Base-by-base conservation (phyloP, 208 protist species). In the Crithidia thermophila region DNA sequence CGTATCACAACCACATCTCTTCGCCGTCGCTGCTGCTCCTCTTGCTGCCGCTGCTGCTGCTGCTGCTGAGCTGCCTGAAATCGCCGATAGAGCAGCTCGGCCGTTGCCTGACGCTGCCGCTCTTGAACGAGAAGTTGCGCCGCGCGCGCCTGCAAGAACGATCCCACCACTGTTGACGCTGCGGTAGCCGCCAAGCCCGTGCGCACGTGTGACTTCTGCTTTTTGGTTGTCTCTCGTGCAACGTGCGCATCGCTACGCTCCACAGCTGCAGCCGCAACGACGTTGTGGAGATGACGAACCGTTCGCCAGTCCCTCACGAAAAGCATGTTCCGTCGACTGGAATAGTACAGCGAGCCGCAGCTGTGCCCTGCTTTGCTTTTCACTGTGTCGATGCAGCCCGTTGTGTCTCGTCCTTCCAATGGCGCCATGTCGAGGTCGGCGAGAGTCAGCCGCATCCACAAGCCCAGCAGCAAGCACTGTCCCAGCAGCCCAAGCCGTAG, bases 261-360 rank as follows among this genome's bases (percentile, higher is more conserved):
- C n/a, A n/a, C n/a, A n/a, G n/a, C n/a, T n/a, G n/a, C n/a, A n/a
- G n/a, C n/a, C n/a, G n/a, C 31, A 13, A 64, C 16, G 4, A 72
- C 57, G 30, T 31, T 5, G 9, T 39, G 47, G 3, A 72, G 56
- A 21, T 72, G 66, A 1, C 31, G 34, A 4, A 49, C 45, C 18
- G 66, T 72, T 2, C 20, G 34, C 66, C 66, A 72, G 47, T 72
- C 66, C 11, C 66, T 55, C 47, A 45, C 66, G 51, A 64, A 61
- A 20, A 72, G 37, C 36, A 72, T 51, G 39, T 51, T 57, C 25
- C 66, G 66, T 8, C 66, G 56, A 51, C 56, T 49, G 16, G 66
- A 72, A 49, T 72, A 72, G 30, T 40, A 64, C 16, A 72, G n/a
- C 4, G 66, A 65, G 23, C 66, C 66, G 16, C 58, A 30, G 7